Base-by-base conservation (phyloP, 805 yeast genomes). In the Yarrowia yakushimensis region DNA sequence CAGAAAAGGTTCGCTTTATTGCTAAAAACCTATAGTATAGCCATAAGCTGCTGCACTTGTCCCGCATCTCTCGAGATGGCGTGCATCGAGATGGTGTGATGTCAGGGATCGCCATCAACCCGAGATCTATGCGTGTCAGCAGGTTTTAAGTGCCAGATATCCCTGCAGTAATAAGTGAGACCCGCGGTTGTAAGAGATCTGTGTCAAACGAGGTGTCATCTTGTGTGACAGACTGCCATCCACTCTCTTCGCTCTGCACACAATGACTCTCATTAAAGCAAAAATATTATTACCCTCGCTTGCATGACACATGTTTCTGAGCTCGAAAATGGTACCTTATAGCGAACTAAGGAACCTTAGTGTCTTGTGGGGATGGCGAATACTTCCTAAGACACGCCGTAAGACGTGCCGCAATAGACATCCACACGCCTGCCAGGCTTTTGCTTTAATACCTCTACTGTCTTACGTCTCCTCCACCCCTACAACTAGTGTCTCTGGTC, bases 281-380 rank as follows among this genome's bases (percentile, higher is more conserved):
- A 15, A 15, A 13, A 12, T 13, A 39, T 15, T 23, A n/a, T 23
- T 27, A 43, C 6, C 5, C 50, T 43, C 33, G 1, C 50, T 43
- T 27, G 50, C 50, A 27, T 43, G 22, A 27, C 34, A 13, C 34
- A 43, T 17, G 50, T 25, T 4, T 18, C n/a, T 17, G 17, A 17
- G 34, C 50, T 43, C 33, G 20, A 27, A 43, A 43, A 27, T n/a
- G 50, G 50, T 27, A 43, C 50, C 50, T 27, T 43, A 42, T 27
- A 27, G 50, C 34, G 34, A 43, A 12, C 50, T 12, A 43, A 12
- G 1, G 11, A 43, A 27, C 50, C 50, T 43, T 43, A 5, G 23
- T 15, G 3, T 15, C 18, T 12, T 43, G 50, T 43, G 50, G 50
- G 50, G 50, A 42, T 13, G 30, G 23, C 23, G 30, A 41, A 23